Percentiles rank a stretch among this genome's conserved stretches.
phyloP scores from a whole-genome alignment of 805 yeast genomes.

The Alloascoidea hylecoeti region DNA sequence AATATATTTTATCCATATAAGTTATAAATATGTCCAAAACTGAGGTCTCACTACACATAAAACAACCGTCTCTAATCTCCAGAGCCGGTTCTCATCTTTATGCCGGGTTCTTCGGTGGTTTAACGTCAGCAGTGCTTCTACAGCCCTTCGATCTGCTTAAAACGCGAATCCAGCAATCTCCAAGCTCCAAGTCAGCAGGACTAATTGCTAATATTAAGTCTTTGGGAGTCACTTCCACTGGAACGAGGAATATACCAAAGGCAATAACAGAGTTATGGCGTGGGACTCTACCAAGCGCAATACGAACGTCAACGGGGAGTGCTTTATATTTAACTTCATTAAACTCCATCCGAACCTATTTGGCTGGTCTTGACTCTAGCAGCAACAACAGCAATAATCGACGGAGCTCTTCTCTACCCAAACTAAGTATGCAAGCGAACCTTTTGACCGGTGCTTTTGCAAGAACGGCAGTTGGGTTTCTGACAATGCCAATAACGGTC shows the following conservation, averaged over 20 bases:
- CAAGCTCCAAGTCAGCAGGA: neutral
- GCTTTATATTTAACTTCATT: constrained; percentile 72
- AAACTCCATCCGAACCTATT: constrained; percentile 39
- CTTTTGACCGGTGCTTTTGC: constrained; percentile 65
- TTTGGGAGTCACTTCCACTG: constrained; percentile 6
- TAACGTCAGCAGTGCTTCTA: constrained; percentile 61
- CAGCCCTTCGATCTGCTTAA: constrained; percentile 87
- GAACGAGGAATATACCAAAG: neutral
- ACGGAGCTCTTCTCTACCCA: constrained; percentile 44
- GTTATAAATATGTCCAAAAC: neutral
- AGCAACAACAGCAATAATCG: constrained; percentile 6
- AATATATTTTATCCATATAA: too few relatives aligned
- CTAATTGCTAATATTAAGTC: neutral
- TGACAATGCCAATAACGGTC: constrained; percentile 92
- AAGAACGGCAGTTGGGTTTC: constrained; percentile 67
- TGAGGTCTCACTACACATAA: neutral
- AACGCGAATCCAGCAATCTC: constrained; percentile 67
- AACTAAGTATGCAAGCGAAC: constrained; percentile 55
- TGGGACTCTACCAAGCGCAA: constrained; percentile 84
- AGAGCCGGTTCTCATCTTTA: constrained; percentile 42
- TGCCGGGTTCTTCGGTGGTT: constrained; percentile 80
- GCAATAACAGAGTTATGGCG: constrained; percentile 56
- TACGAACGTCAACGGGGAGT: constrained; percentile 84
- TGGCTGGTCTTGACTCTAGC: constrained; percentile 18
- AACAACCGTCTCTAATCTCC: neutral